phyloP scores from a whole-genome alignment of 2,329 filamentous ascomycete species.

The Monilinia vaccinii-corymbosi region DNA sequence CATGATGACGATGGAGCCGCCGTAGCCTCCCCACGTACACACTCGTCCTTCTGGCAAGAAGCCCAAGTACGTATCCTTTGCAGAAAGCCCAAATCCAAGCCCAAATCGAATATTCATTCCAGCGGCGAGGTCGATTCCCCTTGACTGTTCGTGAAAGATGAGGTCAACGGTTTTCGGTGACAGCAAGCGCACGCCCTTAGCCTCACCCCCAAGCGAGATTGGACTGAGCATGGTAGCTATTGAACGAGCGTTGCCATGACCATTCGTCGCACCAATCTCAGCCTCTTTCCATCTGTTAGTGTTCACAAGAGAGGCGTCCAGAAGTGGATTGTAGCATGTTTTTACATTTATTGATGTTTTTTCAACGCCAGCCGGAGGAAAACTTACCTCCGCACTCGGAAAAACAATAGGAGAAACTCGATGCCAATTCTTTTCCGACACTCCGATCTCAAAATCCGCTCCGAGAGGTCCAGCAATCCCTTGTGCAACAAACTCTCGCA shows the following conservation, averaged over 20 bases:
- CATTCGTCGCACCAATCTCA: constrained; percentile 37
- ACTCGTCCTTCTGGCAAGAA: constrained; percentile 28
- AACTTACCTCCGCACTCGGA: background rate
- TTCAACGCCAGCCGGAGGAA: background rate
- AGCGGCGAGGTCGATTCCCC: background rate
- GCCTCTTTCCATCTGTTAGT: constrained; percentile 27
- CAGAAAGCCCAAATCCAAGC: constrained; percentile 24
- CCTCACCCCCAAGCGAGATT: background rate
- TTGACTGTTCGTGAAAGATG: background rate
- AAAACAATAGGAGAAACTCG: constrained; percentile 7
- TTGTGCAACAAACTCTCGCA: constrained; percentile 35
- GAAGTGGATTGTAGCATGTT: background rate
- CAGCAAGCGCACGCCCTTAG: background rate
- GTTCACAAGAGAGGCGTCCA: background rate
- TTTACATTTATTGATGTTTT: background rate
- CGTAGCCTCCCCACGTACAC: constrained; percentile 38
- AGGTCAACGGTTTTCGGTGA: background rate
- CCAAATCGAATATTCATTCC: background rate
- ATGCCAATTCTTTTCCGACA: background rate
- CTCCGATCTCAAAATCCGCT: constrained; percentile 12
- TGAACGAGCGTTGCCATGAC: constrained; percentile 37
- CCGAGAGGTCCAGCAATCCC: constrained; percentile 3
- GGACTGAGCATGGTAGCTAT: constrained; percentile 26
- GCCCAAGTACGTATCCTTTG: constrained; percentile 1
- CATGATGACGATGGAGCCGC: constrained; percentile 36